Percentiles rank a stretch among this genome's conserved stretches.
phyloP scores from a whole-genome alignment of 2,329 filamentous ascomycete genomes.

The Aspergillus latus region DNA sequence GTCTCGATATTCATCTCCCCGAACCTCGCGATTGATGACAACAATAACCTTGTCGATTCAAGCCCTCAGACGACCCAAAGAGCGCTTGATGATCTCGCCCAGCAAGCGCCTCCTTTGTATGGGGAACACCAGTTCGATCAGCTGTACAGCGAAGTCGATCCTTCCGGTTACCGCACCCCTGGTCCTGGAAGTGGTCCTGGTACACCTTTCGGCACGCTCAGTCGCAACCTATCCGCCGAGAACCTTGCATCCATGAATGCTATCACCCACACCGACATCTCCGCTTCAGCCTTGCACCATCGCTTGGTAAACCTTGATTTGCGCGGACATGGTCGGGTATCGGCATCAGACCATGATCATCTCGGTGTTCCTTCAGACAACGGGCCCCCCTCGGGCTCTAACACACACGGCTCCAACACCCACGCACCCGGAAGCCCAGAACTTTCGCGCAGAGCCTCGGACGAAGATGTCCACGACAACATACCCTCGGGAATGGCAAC shows the following conservation, averaged over 20 bases:
- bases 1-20: constrained; percentile 95
- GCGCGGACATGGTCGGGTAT: constrained; percentile 23
- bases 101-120: constrained; percentile 85
- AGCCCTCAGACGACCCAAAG: constrained; percentile 52
- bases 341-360: constrained; percentile 26
- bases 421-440: constrained; percentile 32
- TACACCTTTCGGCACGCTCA: constrained; percentile 72
- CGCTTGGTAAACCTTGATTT: constrained; percentile 59
- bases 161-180: constrained; percentile 77
- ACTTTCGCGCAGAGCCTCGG: constrained; percentile 48
- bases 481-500: constrained; percentile 42
- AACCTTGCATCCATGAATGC: constrained; percentile 66
- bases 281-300: constrained; percentile 67
- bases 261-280: constrained; percentile 54
- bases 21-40: constrained; percentile 82
- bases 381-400: constrained; percentile 24
- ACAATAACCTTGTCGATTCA: constrained; percentile 72
- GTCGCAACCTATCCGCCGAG: constrained; percentile 74
- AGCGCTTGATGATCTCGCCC: constrained; percentile 55
- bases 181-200: constrained; percentile 66
- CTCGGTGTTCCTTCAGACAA: constrained; percentile 33
- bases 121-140: constrained; percentile 86
- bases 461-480: constrained; percentile 49
- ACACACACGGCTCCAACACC: constrained; percentile 26
- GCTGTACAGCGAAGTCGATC: constrained; percentile 83